Conservation (phyloP, 2,329 filamentous ascomycete species). For the Aspergillus fructus region DNA sequence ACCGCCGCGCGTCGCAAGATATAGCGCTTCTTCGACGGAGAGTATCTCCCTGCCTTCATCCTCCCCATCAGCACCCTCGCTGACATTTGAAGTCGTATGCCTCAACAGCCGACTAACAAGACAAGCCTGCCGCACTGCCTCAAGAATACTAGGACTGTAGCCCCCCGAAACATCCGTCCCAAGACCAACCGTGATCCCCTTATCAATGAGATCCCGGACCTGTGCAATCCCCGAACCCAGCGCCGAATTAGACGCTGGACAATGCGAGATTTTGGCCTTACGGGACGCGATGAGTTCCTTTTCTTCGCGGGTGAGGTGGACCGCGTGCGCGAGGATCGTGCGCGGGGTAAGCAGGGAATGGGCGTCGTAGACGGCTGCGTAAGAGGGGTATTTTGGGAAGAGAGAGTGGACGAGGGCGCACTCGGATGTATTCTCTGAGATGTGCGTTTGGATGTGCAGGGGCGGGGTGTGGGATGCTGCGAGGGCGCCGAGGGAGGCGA, state of each 20-base stretch:
- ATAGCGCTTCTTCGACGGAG: constrained; percentile 81
- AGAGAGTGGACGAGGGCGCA: constrained; percentile 66
- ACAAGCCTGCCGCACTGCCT: constrained; percentile 77
- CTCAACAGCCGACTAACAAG: constrained; percentile 69
- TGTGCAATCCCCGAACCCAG: constrained; percentile 76
- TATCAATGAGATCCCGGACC: constrained; percentile 71
- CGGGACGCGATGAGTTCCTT: constrained; percentile 61
- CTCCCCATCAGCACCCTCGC: constrained; percentile 27
- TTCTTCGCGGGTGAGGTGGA: constrained; percentile 72
- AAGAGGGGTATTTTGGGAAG: constrained; percentile 66
- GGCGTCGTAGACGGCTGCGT: constrained; percentile 76
- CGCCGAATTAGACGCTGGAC: constrained; percentile 80
- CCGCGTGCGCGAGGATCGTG: constrained; percentile 82
- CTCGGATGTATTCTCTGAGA: constrained; percentile 79
- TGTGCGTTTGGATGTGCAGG: constrained; percentile 73
- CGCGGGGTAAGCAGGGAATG: constrained; percentile 66
- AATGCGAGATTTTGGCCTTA: constrained; percentile 72
- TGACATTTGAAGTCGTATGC: not conserved
- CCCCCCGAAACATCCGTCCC: constrained; percentile 92
- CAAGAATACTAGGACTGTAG: constrained; percentile 76
- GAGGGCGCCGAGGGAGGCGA: constrained; percentile 64
- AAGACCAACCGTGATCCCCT: constrained; percentile 75
- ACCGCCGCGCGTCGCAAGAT: constrained; percentile 83
- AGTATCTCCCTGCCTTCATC: constrained; percentile 56
- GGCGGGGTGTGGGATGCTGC: constrained; percentile 63